A percentile compares a stretch with the other conserved stretches of the same genome.
Evolutionary conservation across 345 rosid genomes (phyloP).

Genomic region (Balakata baccata): DNA sequence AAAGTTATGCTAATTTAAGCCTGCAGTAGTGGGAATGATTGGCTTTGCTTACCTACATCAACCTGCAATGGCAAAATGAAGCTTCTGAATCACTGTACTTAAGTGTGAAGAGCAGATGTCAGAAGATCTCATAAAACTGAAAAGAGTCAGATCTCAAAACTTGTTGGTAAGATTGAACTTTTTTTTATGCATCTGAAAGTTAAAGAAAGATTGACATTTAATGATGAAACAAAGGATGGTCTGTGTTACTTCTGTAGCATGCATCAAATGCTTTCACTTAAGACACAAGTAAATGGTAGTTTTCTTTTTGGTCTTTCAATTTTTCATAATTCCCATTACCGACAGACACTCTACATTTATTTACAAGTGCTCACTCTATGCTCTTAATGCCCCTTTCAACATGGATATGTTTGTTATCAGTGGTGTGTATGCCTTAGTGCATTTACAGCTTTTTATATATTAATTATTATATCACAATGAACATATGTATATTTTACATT

Average conservation of each 20-base stretch:
- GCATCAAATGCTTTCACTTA: background rate
- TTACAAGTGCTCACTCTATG: too few relatives aligned
- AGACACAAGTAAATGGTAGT: background rate
- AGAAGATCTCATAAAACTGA: background rate
- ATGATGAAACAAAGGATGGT: background rate
- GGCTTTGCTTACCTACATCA: background rate
- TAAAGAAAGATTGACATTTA: background rate
- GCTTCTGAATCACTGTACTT: background rate
- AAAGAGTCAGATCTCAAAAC: too few relatives aligned
- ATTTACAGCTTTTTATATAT: too few relatives aligned
- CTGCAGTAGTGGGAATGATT: background rate
- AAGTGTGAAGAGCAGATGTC: background rate
- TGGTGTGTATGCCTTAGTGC: too few relatives aligned
- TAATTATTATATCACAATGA: too few relatives aligned
- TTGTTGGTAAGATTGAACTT: too few relatives aligned
- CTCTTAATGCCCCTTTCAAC: too few relatives aligned
- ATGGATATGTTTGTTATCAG: too few relatives aligned
- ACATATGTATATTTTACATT: too few relatives aligned
- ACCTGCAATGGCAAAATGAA: conserved; percentile 2
- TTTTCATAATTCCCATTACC: background rate
- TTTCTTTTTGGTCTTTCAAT: background rate
- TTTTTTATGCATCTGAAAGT: conserved; percentile 10
- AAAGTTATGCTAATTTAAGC: background rate
- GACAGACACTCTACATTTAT: too few relatives aligned
- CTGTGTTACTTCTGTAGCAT: background rate